Evolutionary conservation across 805 yeast genomes (phyloP).

Genomic region (Teunomyces pallodes): DNA sequence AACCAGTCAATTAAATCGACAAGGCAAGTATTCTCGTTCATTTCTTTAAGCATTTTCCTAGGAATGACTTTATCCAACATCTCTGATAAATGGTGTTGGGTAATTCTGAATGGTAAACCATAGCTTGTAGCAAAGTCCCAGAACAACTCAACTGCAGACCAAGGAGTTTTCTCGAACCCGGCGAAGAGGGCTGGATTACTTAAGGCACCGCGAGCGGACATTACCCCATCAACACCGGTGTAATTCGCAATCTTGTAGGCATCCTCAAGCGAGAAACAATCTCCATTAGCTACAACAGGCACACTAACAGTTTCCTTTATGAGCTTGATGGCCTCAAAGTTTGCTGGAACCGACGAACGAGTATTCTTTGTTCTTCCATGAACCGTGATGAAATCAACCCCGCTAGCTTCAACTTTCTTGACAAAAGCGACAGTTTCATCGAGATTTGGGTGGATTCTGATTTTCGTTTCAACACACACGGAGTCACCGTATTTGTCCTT

Average conservation of each 20-base stretch:
- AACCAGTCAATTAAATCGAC: conserved; percentile 79
- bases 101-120: conserved; percentile 80
- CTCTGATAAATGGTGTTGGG: conserved; percentile 85
- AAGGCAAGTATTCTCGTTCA: conserved; percentile 60
- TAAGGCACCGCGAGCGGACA: conserved; percentile 91
- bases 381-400: conserved; percentile 90
- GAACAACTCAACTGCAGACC: conserved; percentile 85
- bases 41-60: conserved; percentile 36
- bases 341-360: conserved; percentile 78
- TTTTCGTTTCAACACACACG: conserved; percentile 86
- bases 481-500: conserved; percentile 68
- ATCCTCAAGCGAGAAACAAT: conserved; percentile 70
- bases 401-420: conserved; percentile 71
- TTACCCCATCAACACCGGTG: conserved; percentile 87
- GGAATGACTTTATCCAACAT: conserved; percentile 64
- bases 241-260: conserved; percentile 55
- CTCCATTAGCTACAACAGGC: conserved; percentile 98
- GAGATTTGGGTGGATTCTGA: conserved; percentile 78
- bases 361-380: conserved; percentile 90
- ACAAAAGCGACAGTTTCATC: conserved; percentile 74
- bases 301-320: conserved; percentile 55
- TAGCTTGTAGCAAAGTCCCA: conserved; percentile 75
- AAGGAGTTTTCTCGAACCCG: conserved; percentile 72
- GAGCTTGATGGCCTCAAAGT: conserved; percentile 73
- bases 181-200: conserved; percentile 86